These are phyloP conservation scores for Lagerstroemia speciosa DNA, from an alignment of 345 rosid species.

Conservation along the genomic window DNA sequence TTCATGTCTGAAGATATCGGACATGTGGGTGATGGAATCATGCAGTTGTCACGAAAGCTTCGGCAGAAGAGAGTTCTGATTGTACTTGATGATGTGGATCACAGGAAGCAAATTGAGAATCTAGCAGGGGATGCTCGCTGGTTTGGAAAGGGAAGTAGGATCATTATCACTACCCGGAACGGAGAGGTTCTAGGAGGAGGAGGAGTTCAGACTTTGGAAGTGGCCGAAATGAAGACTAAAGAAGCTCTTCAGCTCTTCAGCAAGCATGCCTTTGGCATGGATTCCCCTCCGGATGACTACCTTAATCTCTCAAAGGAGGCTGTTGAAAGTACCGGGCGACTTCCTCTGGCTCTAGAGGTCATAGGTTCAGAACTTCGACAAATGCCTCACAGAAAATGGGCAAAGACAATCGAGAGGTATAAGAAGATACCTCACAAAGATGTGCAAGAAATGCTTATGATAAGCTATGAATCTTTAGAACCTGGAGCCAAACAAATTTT, in stretches of 20 bases:
- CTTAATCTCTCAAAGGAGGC: background rate
- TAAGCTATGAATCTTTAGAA: no score
- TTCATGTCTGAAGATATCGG: rapidly evolving
- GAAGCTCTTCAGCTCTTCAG: background rate
- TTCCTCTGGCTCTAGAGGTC: background rate
- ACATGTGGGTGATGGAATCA: background rate
- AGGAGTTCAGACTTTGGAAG: no score
- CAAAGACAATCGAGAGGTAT: background rate
- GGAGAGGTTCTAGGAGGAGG: background rate
- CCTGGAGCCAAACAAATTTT: no score
- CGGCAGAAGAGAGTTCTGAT: slow-evolving; percentile 12
- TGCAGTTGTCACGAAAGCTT: background rate
- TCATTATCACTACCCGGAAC: slow-evolving; percentile 19
- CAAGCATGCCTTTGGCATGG: background rate
- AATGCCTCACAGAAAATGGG: background rate
- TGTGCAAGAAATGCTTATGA: background rate
- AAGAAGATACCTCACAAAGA: background rate
- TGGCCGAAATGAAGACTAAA: no score
- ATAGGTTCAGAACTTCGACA: background rate
- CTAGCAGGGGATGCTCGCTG: slow-evolving; percentile 11
- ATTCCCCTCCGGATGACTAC: background rate
- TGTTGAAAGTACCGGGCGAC: background rate
- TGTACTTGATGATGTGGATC: slow-evolving; percentile 20
- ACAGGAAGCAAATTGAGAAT: slow-evolving; percentile 8
- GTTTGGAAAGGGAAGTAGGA: slow-evolving; percentile 21